Evolutionary conservation across 2,329 filamentous ascomycete species (phyloP).

Genomic region (Tolypocladium nubicola): DNA sequence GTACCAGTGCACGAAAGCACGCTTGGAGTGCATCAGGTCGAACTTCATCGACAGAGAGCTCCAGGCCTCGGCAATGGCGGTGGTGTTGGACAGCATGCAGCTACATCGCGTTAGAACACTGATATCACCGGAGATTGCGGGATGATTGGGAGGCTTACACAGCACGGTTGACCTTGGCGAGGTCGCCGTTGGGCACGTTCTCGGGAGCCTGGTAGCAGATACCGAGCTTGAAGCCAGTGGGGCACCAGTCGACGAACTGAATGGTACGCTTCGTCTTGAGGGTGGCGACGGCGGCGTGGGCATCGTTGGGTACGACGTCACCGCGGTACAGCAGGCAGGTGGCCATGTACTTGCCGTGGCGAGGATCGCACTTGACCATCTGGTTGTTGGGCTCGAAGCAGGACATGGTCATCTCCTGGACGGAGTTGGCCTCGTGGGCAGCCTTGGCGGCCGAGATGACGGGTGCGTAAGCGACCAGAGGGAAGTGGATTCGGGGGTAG

Average conservation of each 20-base stretch:
- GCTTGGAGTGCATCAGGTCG: conserved; percentile 99
- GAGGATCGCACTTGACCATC: conserved; percentile 99
- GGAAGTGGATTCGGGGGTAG: conserved; percentile 98
- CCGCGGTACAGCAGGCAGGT: conserved; percentile 97
- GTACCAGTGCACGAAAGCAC: conserved; percentile 99
- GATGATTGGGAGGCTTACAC: conserved; percentile 51
- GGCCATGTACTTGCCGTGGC: conserved; percentile 99
- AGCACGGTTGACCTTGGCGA: conserved; percentile 95
- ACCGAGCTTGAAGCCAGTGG: conserved; percentile 99
- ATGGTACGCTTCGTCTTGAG: conserved; percentile 99
- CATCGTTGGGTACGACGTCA: conserved; percentile 95
- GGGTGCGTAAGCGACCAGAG: conserved; percentile 89
- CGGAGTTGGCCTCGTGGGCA: conserved; percentile 94
- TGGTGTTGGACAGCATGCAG: conserved; percentile 99
- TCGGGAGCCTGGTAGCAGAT: conserved; percentile 99
- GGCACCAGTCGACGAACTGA: conserved; percentile 99
- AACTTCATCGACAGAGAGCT: conserved; percentile 94
- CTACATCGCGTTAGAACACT: conserved; percentile 30
- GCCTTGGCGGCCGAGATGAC: conserved; percentile 93
- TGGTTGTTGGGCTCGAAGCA: conserved; percentile 99
- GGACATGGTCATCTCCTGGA: conserved; percentile 95
- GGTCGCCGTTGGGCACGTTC: conserved; percentile 91
- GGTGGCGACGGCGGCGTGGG: conserved; percentile 81
- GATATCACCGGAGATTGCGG: neutral
- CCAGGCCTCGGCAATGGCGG: conserved; percentile 97